Evolutionary conservation across 2,329 filamentous ascomycete genomes (phyloP), one percentile per base, ranked within the genome.

Genomic region (Fusarium sp.): DNA sequence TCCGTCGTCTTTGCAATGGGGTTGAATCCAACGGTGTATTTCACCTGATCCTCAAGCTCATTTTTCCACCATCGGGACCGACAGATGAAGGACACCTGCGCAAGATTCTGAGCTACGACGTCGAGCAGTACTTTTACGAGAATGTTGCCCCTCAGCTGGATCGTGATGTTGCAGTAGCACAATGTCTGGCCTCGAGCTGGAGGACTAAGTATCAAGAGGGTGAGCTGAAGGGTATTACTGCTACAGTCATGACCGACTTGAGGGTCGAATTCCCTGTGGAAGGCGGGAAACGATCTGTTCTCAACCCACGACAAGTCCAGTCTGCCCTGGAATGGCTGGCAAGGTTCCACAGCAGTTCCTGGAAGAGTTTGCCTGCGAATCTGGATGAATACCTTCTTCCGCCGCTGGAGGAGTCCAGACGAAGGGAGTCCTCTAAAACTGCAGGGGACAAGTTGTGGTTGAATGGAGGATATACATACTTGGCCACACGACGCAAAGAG

Each of bases 381-480:
- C 46, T 78, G 8, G 44, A 73, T n/a, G 57, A 73, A 0, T 75
- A 84, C 9, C 69, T 87, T 0, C 72, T 81, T 0, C 84, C 87
- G 0, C 88, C 87, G 0, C 75, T 89, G 0, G 77, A 86, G 19
- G 86, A 89, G 63, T 70, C 70, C 0, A 67, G 72, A n/a, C 66
- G 76, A 12, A 67, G 70, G 7, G 36, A 64, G n/a, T 54, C 53
- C 0, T 55, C 65, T 4, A 48, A 47, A 4, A 19, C 67, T 3
- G 48, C 55, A 5, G 61, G 69, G 1, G 60, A 35, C 10, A 76
- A 73, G 6, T 59, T 85, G 2, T 90, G 88, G 88, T 73, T 87
- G 7, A 88, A 90, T 39, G 88, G 88, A 1, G 88, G 88, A 0
- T 91, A 91, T 67, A 89, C 87, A 0, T 90, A 90, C 64, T 83